Percentiles rank a stretch among this genome's conserved stretches.
These are phyloP conservation scores for Zostera marina DNA, from an alignment of 116 monocot species.

Conservation along the genomic window DNA sequence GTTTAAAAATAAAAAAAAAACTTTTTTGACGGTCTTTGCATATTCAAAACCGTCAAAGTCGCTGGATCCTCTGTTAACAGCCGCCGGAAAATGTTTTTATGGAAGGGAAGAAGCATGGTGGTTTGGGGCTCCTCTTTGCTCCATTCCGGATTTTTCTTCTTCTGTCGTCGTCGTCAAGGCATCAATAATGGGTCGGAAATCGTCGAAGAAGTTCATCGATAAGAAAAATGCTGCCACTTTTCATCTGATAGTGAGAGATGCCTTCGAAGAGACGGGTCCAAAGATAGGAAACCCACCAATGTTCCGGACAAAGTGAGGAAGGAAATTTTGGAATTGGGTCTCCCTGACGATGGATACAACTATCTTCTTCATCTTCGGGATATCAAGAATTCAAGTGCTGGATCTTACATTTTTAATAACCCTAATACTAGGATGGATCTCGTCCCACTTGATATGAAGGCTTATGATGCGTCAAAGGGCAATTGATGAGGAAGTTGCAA, in stretches of 20 bases:
- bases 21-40: no score
- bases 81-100: no score
- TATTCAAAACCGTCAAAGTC: no score
- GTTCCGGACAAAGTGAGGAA: conserved; percentile 50
- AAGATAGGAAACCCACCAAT: not conserved
- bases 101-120: no score
- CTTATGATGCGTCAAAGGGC: conserved; percentile 74
- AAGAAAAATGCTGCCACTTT: conserved; percentile 82
- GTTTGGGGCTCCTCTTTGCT: no score
- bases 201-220: conserved; percentile 64
- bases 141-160: no score
- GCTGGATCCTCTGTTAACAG: no score
- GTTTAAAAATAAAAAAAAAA: no score
- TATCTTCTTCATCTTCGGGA: conserved; percentile 78
- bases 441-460: conserved; percentile 68
- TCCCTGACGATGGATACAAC: conserved; percentile 95
- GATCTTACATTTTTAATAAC: conserved; percentile 44
- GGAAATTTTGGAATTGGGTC: conserved; percentile 76
- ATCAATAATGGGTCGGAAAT: conserved; percentile 12
- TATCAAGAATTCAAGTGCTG: conserved; percentile 51
- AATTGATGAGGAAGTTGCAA: conserved; percentile 59
- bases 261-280: conserved; percentile 40
- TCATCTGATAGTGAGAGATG: conserved; percentile 60
- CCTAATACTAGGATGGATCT: conserved; percentile 44
- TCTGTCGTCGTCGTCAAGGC: no score